These are phyloP conservation scores for Pugionium dolabratum DNA, from an alignment of 345 rosid species.

Conservation along the genomic window DNA sequence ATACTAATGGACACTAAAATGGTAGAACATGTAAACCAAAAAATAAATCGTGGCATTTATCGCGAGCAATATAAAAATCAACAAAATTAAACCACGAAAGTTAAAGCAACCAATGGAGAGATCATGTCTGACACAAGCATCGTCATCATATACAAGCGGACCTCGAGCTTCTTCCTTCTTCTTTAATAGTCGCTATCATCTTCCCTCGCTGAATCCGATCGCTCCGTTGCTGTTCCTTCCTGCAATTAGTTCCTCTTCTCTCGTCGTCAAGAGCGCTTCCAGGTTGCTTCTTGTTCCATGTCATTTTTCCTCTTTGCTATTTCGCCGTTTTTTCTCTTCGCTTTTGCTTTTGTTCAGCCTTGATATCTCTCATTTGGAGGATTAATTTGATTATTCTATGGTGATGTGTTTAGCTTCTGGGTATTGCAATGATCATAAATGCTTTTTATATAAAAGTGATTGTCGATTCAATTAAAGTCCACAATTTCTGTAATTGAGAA, in stretches of 20 bases:
- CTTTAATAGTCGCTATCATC: slow-evolving; percentile 18
- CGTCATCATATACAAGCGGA: slow-evolving; percentile 16
- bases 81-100: background rate
- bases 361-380: background rate
- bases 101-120: background rate
- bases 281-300: slow-evolving; percentile 9
- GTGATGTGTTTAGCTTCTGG: background rate
- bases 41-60: background rate
- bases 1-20: no score
- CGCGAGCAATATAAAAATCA: background rate
- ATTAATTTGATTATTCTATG: background rate
- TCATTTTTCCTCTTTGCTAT: background rate
- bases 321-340: background rate
- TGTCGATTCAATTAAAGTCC: background rate
- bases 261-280: slow-evolving; percentile 2
- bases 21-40: no score
- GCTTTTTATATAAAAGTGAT: background rate
- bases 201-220: slow-evolving; percentile 4
- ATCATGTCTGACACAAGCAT: background rate
- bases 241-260: slow-evolving; percentile 6
- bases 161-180: slow-evolving; percentile 5
- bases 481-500: background rate
- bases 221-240: background rate
- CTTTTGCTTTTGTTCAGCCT: slow-evolving; percentile 4
- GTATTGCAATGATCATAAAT: slow-evolving; percentile 1